phyloP scores from a whole-genome alignment of 192 early-diverging fungal genomes.

The Dimargaris xerosporica region DNA sequence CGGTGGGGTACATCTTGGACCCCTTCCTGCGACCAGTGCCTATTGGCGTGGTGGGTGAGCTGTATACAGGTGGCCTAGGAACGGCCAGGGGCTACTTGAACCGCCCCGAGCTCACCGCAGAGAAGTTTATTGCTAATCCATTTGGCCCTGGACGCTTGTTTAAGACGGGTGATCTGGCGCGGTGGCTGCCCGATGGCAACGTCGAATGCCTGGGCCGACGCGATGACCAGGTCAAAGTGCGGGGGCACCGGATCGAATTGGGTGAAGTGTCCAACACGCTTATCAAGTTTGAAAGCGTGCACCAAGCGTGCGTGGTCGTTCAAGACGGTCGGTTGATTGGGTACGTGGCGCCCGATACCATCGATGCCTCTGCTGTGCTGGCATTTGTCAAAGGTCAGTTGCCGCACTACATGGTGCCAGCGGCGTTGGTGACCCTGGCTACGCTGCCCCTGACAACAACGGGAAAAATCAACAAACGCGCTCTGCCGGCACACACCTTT shows the following conservation, averaged over 20 bases:
- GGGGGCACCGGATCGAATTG: conserved; percentile 22
- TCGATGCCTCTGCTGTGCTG: conserved; percentile 2
- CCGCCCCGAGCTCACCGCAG: conserved; percentile 17
- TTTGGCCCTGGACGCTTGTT: conserved; percentile 20
- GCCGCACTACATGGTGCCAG: conserved; percentile 2
- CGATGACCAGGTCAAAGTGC: conserved; percentile 25
- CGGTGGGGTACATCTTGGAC: conserved; percentile 19
- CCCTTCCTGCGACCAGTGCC: conserved; percentile 12
- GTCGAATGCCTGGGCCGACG: conserved; percentile 19
- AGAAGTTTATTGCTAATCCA: conserved; percentile 24
- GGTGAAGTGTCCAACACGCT: conserved; percentile 19
- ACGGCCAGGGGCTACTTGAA: conserved; percentile 25
- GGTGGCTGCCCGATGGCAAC: conserved; percentile 17
- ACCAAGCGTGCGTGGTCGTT: conserved; percentile 16
- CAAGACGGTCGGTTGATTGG: conserved; percentile 15
- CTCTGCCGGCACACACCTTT: not conserved
- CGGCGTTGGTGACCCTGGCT: not conserved
- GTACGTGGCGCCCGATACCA: conserved; percentile 14
- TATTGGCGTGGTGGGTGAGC: conserved; percentile 21
- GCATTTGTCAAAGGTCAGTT: not conserved
- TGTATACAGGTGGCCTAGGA: conserved; percentile 17
- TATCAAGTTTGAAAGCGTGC: conserved; percentile 12
- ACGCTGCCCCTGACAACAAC: not conserved
- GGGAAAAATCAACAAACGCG: not conserved
- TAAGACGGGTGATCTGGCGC: conserved; percentile 19